Base-by-base conservation (phyloP, 2,329 filamentous ascomycete genomes). In the Lachnellula cervina region DNA sequence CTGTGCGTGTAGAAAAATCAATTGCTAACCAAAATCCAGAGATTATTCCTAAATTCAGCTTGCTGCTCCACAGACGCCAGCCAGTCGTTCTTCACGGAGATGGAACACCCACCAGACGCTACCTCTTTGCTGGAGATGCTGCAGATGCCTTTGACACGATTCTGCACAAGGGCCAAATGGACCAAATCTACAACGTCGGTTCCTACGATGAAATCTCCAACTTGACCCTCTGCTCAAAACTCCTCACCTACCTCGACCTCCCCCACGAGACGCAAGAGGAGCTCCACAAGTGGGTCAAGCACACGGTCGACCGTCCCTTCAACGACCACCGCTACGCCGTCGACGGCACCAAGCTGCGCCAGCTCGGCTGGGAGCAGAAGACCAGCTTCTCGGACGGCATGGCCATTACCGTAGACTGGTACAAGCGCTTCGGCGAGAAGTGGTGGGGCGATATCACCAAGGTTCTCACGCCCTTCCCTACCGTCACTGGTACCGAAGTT, bases 101-200 rank as follows among this genome's bases (percentile, higher is more conserved):
- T 62, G 89, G 89, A 32, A 84, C 80, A 35, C 86, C 88, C 13
- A 88, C 86, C 0, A 80, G 89, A 32, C 79, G 88, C 54, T 94
- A 92, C 68, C 79, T 94, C 8, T 93, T 86, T 64, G 89, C 87
- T 2, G 86, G 84, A 8, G 89, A 94, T 68, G 89, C 88, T 2
- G 87, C 87, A 4, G 88, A 93, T 66, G 89, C 88, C 2, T 88
- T 93, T 65, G 89, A 94, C 73, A 90, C 88, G 0, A 90, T 94
- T 65, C 78, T 94, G 23, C 89, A 94, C 77, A 85, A 83, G 65
- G 89, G 89, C 19, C 74, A 79, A 49, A 76, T 88, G 35, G 88
- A 88, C 1, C 86, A 91, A 66, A 82, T 89, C 58, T 94, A 94
- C 77, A 94, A 94, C 62, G 87, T 94, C 9, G 86, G 87, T 45